phyloP scores from a whole-genome alignment of 331 rosid genomes.

The Rhamnella rubrinervis region DNA sequence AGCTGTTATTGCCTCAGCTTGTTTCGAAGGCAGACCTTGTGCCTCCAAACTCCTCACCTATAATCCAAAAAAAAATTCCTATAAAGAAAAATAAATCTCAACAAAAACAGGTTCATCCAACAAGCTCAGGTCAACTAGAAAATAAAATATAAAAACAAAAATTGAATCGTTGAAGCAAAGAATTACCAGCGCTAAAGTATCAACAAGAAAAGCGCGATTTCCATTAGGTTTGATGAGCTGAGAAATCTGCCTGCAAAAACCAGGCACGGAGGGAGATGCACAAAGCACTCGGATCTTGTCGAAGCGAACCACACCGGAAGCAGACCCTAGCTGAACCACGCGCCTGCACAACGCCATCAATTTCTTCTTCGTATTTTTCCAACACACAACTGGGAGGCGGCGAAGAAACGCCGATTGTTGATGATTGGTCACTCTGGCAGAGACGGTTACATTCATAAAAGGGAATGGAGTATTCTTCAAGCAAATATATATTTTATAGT shows the following conservation, averaged over 20 bases:
- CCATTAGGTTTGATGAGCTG: slow-evolving; percentile 36
- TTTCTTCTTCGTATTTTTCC: not conserved
- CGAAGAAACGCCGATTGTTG: not conserved
- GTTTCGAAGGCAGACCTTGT: slow-evolving; percentile 47
- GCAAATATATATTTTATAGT: no score
- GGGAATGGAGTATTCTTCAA: no score
- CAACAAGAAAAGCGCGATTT: slow-evolving; percentile 58
- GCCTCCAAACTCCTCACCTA: slow-evolving; percentile 52
- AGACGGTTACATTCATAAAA: no score
- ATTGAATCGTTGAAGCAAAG: not conserved
- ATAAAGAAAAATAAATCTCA: not conserved
- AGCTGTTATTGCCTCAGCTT: slow-evolving; percentile 57
- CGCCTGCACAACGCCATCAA: slow-evolving; percentile 42
- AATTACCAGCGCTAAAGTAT: slow-evolving; percentile 52
- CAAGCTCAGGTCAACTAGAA: not conserved
- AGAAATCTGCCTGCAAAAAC: slow-evolving; percentile 34
- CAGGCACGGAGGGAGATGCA: not conserved
- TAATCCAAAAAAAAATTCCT: not conserved
- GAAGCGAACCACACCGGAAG: not conserved
- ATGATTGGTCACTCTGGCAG: no score
- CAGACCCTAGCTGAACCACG: slow-evolving; percentile 20
- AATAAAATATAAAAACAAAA: not conserved
- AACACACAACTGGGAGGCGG: not conserved
- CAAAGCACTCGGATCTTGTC: not conserved
- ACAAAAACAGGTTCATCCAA: not conserved